These are phyloP conservation scores for Biscutella laevigata DNA, from an alignment of 441 rosid species.

Conservation along the genomic window DNA sequence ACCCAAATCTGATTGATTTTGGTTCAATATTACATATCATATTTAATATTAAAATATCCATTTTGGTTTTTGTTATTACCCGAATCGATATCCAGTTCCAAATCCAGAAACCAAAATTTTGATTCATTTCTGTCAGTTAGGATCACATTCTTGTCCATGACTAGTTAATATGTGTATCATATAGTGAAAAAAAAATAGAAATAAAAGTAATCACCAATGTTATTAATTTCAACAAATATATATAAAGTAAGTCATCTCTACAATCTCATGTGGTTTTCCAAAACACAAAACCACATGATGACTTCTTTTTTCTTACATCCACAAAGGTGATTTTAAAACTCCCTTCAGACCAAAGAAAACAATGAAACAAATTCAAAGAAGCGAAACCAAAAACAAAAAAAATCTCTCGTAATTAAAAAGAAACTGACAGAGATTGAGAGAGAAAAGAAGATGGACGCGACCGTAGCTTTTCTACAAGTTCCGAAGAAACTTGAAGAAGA, in stretches of 20 bases:
- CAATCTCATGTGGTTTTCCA: conserved; percentile 29
- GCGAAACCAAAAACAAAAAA: not conserved
- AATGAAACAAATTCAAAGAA: conserved; percentile 17
- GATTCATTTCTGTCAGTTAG: too few relatives aligned
- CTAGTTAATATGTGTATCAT: too few relatives aligned
- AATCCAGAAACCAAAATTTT: too few relatives aligned
- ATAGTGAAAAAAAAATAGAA: too few relatives aligned
- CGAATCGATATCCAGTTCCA: too few relatives aligned
- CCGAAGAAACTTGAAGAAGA: conserved; percentile 21
- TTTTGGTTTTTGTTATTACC: too few relatives aligned
- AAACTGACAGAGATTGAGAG: conserved; percentile 16
- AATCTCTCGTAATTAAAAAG: conserved; percentile 19
- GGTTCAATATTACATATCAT: too few relatives aligned
- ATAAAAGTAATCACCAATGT: too few relatives aligned
- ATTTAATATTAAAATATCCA: too few relatives aligned
- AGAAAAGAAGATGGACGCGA: conserved; percentile 19
- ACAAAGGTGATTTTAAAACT: conserved; percentile 9
- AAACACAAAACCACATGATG: conserved; percentile 24
- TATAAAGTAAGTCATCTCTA: conserved; percentile 14
- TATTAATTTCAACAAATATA: conserved; percentile 12
- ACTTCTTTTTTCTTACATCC: conserved; percentile 24
- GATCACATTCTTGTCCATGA: too few relatives aligned
- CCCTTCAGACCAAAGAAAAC: too few relatives aligned
- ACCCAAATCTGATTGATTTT: too few relatives aligned
- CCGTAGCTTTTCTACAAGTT: conserved; percentile 24